Conservation (phyloP, 2,329 filamentous ascomycete species). For the Aspergillus sp. region DNA sequence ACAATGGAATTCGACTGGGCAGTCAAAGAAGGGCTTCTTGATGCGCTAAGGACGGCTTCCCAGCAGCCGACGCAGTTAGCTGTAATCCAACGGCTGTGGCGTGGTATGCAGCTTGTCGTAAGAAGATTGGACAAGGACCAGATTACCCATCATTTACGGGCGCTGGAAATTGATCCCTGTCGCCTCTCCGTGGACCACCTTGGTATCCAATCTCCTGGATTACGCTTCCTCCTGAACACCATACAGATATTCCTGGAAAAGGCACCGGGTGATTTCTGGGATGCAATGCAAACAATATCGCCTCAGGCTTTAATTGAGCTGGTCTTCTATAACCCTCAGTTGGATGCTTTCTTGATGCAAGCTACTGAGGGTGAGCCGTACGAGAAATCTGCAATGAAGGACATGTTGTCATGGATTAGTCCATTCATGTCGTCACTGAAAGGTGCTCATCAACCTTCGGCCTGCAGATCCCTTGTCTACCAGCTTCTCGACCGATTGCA, state of each 20-base stretch:
- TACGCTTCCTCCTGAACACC: slow-evolving; percentile 69
- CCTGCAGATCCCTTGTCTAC: slow-evolving; percentile 75
- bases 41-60: slow-evolving; percentile 65
- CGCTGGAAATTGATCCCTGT: slow-evolving; percentile 71
- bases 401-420: slow-evolving; percentile 74
- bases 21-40: slow-evolving; percentile 70
- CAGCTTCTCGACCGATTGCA: slow-evolving; percentile 67
- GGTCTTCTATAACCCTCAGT: slow-evolving; percentile 72
- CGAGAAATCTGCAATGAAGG: slow-evolving; percentile 58
- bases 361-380: slow-evolving; percentile 55
- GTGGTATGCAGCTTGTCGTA: slow-evolving; percentile 73
- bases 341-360: slow-evolving; percentile 56
- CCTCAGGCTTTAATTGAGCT: slow-evolving; percentile 81
- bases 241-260: slow-evolving; percentile 72
- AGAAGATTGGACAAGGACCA: slow-evolving; percentile 70
- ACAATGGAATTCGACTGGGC: slow-evolving; percentile 83
- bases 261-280: slow-evolving; percentile 81
- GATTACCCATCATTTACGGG: slow-evolving; percentile 75
- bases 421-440: slow-evolving; percentile 77
- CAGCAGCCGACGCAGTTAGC: slow-evolving; percentile 53
- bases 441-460: slow-evolving; percentile 72
- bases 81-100: slow-evolving; percentile 75
- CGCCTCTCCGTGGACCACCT: slow-evolving; percentile 66
- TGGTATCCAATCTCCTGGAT: slow-evolving; percentile 60
- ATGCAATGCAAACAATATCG: slow-evolving; percentile 77